Percentiles rank a stretch among this genome's conserved stretches.
These are phyloP conservation scores for Aureobasidium pullulans DNA, from an alignment of 2,329 filamentous ascomycete species.

Conservation along the genomic window DNA sequence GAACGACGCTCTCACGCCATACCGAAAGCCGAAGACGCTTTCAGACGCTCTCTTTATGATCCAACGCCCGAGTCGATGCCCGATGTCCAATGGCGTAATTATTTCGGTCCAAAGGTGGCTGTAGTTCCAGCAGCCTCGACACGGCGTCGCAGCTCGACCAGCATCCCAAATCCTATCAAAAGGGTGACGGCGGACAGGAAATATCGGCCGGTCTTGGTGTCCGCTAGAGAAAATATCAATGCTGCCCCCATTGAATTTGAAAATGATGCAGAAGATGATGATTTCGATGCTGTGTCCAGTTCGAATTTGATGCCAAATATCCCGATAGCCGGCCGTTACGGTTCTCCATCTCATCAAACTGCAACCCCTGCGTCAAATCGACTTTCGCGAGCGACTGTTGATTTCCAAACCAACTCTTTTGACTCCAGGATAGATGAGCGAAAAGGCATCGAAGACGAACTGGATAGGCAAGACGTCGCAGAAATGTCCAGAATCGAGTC, in stretches of 20 bases:
- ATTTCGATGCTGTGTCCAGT: background rate
- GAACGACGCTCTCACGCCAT: constrained; percentile 15
- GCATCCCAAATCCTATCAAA: constrained; percentile 32
- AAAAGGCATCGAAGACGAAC: background rate
- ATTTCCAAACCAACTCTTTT: background rate
- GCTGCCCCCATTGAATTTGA: constrained; percentile 22
- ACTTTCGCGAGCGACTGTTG: constrained; percentile 1
- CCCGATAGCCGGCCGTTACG: background rate
- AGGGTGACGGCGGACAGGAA: constrained; percentile 29
- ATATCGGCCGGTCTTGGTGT: constrained; percentile 28
- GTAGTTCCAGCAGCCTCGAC: constrained; percentile 16
- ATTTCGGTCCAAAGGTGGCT: constrained; percentile 27
- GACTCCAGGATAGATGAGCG: constrained; percentile 4
- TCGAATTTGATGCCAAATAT: background rate
- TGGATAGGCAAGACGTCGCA: background rate
- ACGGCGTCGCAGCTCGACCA: constrained; percentile 24
- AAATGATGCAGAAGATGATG: constrained; percentile 15
- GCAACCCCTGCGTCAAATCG: background rate
- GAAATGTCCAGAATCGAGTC: constrained; percentile 17
- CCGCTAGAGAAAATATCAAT: constrained; percentile 21
- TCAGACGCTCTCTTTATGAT: background rate
- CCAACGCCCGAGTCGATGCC: background rate
- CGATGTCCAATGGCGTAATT: constrained; percentile 26
- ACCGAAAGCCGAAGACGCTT: constrained; percentile 11
- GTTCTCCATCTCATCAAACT: background rate